Conservation (phyloP, 169 alveolate genomes). For the Plasmodium fragile region DNA sequence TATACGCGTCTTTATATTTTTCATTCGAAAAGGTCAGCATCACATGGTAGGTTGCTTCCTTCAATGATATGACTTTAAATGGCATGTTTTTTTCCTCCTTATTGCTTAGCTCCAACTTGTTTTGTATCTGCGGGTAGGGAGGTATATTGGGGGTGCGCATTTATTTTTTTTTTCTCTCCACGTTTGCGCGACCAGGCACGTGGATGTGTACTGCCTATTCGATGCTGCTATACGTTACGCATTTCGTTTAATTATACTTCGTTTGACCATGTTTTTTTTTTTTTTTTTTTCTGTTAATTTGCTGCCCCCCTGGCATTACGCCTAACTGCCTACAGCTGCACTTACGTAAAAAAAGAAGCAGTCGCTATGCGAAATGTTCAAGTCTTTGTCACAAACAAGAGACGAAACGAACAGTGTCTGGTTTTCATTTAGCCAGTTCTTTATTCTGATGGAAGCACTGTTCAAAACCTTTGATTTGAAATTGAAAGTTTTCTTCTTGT, state of each 20-base stretch:
- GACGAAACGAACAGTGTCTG: constrained; percentile 27
- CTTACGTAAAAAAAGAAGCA: constrained; percentile 59
- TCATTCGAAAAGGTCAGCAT: constrained; percentile 53
- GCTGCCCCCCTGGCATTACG: too few species aligned
- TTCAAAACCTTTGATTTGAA: constrained; percentile 51
- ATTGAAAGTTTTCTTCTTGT: constrained; percentile 32
- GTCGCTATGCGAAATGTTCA: not conserved
- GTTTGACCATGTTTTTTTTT: not conserved
- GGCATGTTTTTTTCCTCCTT: constrained; percentile 47
- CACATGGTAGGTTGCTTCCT: constrained; percentile 47
- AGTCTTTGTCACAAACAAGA: constrained; percentile 18
- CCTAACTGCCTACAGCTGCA: not conserved
- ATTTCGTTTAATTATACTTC: not conserved
- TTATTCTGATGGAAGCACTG: constrained; percentile 43
- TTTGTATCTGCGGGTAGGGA: constrained; percentile 19
- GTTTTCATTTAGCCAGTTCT: constrained; percentile 67
- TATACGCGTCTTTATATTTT: constrained; percentile 70
- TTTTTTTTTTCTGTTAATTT: not conserved
- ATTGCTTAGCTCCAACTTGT: not conserved
- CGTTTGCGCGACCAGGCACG: not conserved
- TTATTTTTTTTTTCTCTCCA: not conserved
- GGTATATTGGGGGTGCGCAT: not conserved
- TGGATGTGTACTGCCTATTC: not conserved
- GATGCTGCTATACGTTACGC: not conserved
- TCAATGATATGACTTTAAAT: constrained; percentile 44